phyloP scores from a whole-genome alignment of 2,329 filamentous ascomycete genomes.

The Xylaria sp. region DNA sequence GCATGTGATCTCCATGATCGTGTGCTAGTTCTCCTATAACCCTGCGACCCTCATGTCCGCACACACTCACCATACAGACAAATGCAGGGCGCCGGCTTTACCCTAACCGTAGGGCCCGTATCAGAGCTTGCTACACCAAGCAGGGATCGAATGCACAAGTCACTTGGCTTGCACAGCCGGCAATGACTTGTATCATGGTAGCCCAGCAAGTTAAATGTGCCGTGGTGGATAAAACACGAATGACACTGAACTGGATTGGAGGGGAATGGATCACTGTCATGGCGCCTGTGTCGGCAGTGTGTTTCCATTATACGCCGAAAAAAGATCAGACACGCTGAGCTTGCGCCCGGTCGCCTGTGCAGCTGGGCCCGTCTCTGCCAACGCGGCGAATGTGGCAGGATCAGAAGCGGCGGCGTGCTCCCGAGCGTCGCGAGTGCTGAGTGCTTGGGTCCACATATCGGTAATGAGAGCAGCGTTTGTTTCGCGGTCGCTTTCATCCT shows the following conservation, averaged over 20 bases:
- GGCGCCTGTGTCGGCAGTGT: conserved; percentile 1
- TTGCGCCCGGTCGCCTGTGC: conserved; percentile 36
- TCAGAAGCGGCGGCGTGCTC: conserved; percentile 30
- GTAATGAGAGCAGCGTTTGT: conserved; percentile 43
- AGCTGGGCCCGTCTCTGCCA: conserved; percentile 23
- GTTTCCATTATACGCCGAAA: conserved; percentile 29
- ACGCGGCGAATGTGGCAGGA: conserved; percentile 4
- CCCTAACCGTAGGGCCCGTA: neutral
- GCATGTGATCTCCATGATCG: neutral
- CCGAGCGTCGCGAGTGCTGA: conserved; percentile 37
- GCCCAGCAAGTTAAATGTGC: neutral
- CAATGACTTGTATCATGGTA: neutral
- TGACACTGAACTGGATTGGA: neutral
- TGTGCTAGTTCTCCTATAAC: neutral
- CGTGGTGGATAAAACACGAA: neutral
- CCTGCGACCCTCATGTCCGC: neutral
- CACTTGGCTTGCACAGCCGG: neutral
- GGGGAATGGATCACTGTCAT: neutral
- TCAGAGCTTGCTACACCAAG: neutral
- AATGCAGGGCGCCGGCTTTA: neutral
- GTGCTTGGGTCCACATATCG: conserved; percentile 44
- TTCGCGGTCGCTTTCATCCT: conserved; percentile 42
- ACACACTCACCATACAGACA: conserved; percentile 6
- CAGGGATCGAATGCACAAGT: neutral
- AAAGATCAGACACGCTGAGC: conserved; percentile 42